These are phyloP conservation scores for Hypoxylon trugodes DNA, from an alignment of 495 filamentous ascomycete species.

Conservation along the genomic window DNA sequence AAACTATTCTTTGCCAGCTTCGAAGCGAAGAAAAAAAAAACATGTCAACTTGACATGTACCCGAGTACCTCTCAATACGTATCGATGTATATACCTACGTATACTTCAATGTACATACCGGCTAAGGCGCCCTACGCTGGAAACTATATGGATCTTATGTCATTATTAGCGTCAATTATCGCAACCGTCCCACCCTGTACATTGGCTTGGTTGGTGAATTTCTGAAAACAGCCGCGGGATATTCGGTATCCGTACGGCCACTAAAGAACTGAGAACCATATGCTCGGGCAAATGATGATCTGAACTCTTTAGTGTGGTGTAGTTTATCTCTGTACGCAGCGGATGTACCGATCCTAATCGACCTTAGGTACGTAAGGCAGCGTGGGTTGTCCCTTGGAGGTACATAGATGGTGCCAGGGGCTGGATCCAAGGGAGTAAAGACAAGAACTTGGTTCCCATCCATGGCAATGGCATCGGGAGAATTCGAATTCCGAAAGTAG, in stretches of 20 bases:
- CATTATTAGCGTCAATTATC: constrained; percentile 25
- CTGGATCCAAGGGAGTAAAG: no score
- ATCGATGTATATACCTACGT: no score
- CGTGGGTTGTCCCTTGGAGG: constrained; percentile 19
- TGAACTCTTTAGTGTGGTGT: constrained; percentile 1
- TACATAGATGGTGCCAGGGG: constrained; percentile 3
- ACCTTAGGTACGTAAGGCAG: constrained; percentile 18
- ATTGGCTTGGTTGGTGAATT: constrained; percentile 4
- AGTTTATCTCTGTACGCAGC: not conserved
- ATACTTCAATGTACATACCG: not conserved
- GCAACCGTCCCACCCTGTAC: constrained; percentile 17
- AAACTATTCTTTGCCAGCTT: constrained; percentile 15
- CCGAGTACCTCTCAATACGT: no score
- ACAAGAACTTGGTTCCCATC: constrained; percentile 5
- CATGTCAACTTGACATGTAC: no score
- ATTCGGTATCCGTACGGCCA: constrained; percentile 14
- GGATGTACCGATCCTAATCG: constrained; percentile 10
- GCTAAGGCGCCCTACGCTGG: constrained; percentile 9
- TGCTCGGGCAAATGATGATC: constrained; percentile 20
- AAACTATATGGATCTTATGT: constrained; percentile 31
- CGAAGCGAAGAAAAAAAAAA: not conserved
- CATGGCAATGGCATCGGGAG: not conserved
- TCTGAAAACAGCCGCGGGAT: constrained; percentile 10
- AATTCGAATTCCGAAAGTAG: constrained; percentile 10
- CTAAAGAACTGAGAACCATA: constrained; percentile 12